Percentiles rank a stretch among this genome's conserved stretches.
Conservation (phyloP, 2,329 filamentous ascomycete genomes). For the Xylaria arbuscula region DNA sequence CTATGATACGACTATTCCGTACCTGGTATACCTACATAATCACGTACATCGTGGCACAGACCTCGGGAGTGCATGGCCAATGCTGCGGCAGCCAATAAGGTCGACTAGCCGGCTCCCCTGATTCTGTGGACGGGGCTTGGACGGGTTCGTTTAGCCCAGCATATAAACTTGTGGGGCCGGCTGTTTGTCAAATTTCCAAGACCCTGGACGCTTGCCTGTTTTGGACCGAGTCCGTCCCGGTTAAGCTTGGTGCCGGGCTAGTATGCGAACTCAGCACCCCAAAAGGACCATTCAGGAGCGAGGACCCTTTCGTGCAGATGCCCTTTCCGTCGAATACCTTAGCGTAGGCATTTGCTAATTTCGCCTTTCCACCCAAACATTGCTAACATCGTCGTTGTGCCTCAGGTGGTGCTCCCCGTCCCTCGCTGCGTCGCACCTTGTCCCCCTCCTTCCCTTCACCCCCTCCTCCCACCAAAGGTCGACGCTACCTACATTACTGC, state of each 20-base stretch:
- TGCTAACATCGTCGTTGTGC: neutral
- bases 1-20: no score
- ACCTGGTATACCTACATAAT: no score
- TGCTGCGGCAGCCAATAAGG: neutral
- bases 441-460: neutral
- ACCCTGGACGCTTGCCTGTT: slow-evolving; percentile 36
- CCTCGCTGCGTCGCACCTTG: neutral
- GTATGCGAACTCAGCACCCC: slow-evolving; percentile 12
- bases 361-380: slow-evolving; percentile 1
- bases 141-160: neutral
- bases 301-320: slow-evolving; percentile 32
- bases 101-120: slow-evolving; percentile 23
- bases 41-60: no score
- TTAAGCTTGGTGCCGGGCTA: slow-evolving; percentile 14
- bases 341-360: slow-evolving; percentile 21
- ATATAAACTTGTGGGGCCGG: neutral
- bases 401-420: neutral
- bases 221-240: slow-evolving; percentile 8
- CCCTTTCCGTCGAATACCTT: slow-evolving; percentile 24
- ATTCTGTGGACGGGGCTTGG: slow-evolving; percentile 11
- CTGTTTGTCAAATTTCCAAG: slow-evolving; percentile 32
- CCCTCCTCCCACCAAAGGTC: neutral
- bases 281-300: slow-evolving; percentile 25
- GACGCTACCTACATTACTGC: neutral
- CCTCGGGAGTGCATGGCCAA: neutral